phyloP scores from a whole-genome alignment of 2,329 filamentous ascomycete genomes.

The Cladobotryum protrusum region DNA sequence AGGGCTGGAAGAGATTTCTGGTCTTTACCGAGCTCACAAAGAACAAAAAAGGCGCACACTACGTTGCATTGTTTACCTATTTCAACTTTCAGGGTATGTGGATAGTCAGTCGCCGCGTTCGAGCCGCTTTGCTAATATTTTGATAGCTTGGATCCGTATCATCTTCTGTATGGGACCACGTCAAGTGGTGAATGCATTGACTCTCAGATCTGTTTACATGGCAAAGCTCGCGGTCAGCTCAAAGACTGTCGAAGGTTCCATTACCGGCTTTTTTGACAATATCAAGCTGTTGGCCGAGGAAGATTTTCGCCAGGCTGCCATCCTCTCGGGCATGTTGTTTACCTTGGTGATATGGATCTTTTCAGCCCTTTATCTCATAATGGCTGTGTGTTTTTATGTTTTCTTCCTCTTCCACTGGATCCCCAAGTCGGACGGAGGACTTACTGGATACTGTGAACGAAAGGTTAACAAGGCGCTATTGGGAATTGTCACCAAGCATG shows the following conservation, averaged over 20 bases:
- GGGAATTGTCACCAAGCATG: conserved; percentile 77
- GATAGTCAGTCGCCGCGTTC: background rate
- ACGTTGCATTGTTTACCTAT: conserved; percentile 85
- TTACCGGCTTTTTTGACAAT: conserved; percentile 78
- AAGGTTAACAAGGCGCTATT: conserved; percentile 85
- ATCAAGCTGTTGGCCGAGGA: conserved; percentile 64
- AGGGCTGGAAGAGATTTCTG: conserved; percentile 84
- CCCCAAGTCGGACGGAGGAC: conserved; percentile 69
- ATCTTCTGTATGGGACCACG: conserved; percentile 88
- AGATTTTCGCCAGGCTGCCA: conserved; percentile 72
- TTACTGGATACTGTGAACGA: conserved; percentile 80
- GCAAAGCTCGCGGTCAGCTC: conserved; percentile 58
- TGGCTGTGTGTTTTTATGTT: conserved; percentile 72
- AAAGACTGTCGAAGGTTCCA: conserved; percentile 50
- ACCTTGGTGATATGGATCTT: conserved; percentile 87
- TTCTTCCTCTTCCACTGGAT: conserved; percentile 93
- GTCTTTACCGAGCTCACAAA: conserved; percentile 89
- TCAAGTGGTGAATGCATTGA: conserved; percentile 84
- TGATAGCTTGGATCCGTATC: conserved; percentile 74
- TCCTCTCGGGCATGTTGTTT: conserved; percentile 87
- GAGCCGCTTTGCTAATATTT: background rate
- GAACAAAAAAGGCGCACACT: conserved; percentile 84
- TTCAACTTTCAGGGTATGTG: conserved; percentile 62
- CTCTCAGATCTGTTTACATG: conserved; percentile 76
- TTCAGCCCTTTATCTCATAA: conserved; percentile 66